A percentile compares a stretch with the other conserved stretches of the same genome.
phyloP scores from a whole-genome alignment of 306 rosid species.

The Ormosia emarginata region DNA sequence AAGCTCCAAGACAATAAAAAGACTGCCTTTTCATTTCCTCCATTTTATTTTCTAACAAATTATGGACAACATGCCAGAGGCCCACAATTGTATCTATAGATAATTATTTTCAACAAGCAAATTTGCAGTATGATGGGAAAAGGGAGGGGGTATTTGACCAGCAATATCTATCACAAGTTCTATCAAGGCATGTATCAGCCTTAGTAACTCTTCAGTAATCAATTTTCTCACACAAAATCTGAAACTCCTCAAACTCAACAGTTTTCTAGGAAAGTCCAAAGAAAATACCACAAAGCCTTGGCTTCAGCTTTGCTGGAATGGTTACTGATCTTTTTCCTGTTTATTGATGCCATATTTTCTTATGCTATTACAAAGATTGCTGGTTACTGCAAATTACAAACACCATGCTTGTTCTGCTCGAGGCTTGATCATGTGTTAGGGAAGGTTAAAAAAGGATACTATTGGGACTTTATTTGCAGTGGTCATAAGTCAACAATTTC shows the following conservation, averaged over 20 bases:
- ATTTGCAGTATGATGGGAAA: not conserved
- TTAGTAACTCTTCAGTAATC: not conserved
- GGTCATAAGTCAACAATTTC: too few species aligned
- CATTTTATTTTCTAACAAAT: not conserved
- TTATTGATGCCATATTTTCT: slow-evolving; percentile 59
- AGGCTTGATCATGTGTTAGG: too few species aligned
- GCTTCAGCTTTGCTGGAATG: slow-evolving; percentile 76
- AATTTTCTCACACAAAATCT: not conserved
- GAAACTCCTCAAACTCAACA: not conserved
- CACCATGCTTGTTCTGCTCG: slow-evolving; percentile 83
- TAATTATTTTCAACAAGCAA: not conserved
- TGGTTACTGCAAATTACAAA: slow-evolving; percentile 49
- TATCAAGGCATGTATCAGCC: not conserved
- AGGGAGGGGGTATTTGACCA: not conserved
- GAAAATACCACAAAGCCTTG: slow-evolving; percentile 37
- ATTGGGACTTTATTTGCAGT: too few species aligned
- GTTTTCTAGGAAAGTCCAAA: not conserved
- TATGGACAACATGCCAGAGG: not conserved
- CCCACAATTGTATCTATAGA: not conserved
- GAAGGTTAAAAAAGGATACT: too few species aligned
- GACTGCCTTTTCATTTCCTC: not conserved
- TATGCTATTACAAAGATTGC: slow-evolving; percentile 70
- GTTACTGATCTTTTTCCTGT: slow-evolving; percentile 62
- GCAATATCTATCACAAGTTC: not conserved
- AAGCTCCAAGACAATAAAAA: not conserved